Percentiles rank a stretch among this genome's conserved stretches.
Evolutionary conservation across 169 alveolate species (phyloP).

Genomic region (Plasmodium gonderi): DNA sequence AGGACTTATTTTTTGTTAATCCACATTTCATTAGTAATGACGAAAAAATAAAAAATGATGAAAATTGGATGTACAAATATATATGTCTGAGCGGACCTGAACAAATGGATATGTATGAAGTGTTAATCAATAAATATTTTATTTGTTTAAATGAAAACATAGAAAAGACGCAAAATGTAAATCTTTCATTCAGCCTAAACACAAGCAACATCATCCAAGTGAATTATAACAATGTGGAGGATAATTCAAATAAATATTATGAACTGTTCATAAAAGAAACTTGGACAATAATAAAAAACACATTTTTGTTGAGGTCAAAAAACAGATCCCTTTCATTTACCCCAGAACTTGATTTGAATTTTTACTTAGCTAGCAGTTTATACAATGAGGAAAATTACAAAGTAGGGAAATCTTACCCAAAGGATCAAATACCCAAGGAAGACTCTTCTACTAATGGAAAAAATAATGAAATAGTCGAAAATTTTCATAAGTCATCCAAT

Average conservation of each 20-base stretch:
- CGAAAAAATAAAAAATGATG: constrained; percentile 4
- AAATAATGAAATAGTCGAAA: too few relatives aligned
- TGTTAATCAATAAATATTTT: constrained; percentile 33
- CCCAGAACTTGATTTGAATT: constrained; percentile 68
- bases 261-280: constrained; percentile 10
- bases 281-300: constrained; percentile 25
- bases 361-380: constrained; percentile 68
- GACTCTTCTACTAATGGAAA: not conserved
- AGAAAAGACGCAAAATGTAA: not conserved
- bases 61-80: not conserved
- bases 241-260: not conserved
- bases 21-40: constrained; percentile 11
- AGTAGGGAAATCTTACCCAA: not conserved
- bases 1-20: constrained; percentile 19
- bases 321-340: constrained; percentile 11
- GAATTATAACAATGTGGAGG: constrained; percentile 5
- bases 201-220: constrained; percentile 36
- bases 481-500: too few relatives aligned
- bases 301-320: not conserved
- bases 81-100: constrained; percentile 1
- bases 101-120: not conserved
- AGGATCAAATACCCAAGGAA: not conserved
- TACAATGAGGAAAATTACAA: constrained; percentile 59
- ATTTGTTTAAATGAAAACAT: constrained; percentile 25
- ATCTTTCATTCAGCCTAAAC: constrained; percentile 21